These are phyloP conservation scores for Rhypophila decipiens DNA, from an alignment of 495 filamentous ascomycete genomes.

Conservation along the genomic window DNA sequence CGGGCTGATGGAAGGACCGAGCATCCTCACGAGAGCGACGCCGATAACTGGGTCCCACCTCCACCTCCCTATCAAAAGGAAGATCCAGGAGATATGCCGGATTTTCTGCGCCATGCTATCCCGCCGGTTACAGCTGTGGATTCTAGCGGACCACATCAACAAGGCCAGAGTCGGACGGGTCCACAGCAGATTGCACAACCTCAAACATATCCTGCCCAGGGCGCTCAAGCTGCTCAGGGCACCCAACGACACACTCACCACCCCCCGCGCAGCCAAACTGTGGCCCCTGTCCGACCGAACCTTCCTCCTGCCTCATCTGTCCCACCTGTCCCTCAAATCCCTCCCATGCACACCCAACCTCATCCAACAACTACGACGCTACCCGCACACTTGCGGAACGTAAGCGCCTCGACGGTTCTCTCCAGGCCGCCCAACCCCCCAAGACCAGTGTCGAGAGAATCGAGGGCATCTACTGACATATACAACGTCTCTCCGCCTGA, in stretches of 20 bases:
- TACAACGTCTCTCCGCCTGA: conserved; percentile 52
- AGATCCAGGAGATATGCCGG: conserved; percentile 49
- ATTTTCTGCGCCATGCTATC: conserved; percentile 37
- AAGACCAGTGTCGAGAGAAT: conserved; percentile 17
- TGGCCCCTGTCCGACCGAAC: conserved; percentile 4
- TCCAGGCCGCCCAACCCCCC: not conserved
- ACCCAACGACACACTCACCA: conserved; percentile 10
- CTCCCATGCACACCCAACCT: conserved; percentile 7
- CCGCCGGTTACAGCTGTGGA: conserved; percentile 20
- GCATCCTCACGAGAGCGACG: conserved; percentile 81
- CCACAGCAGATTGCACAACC: too few relatives aligned
- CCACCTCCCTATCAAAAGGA: conserved; percentile 81
- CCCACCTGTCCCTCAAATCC: conserved; percentile 16
- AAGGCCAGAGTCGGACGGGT: too few relatives aligned
- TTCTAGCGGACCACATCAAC: conserved; percentile 4
- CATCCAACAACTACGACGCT: conserved; percentile 6
- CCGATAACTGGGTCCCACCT: conserved; percentile 88
- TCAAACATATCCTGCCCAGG: too few relatives aligned
- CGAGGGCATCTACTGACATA: conserved; percentile 36
- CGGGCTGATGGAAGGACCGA: conserved; percentile 60
- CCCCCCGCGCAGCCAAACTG: conserved; percentile 13
- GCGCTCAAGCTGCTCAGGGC: not conserved
- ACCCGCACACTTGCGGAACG: conserved; percentile 7
- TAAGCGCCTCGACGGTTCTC: conserved; percentile 8
- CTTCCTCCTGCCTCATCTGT: conserved; percentile 14